phyloP scores from a whole-genome alignment of 2,329 filamentous ascomycete species.

The Trichophaea hybrida region DNA sequence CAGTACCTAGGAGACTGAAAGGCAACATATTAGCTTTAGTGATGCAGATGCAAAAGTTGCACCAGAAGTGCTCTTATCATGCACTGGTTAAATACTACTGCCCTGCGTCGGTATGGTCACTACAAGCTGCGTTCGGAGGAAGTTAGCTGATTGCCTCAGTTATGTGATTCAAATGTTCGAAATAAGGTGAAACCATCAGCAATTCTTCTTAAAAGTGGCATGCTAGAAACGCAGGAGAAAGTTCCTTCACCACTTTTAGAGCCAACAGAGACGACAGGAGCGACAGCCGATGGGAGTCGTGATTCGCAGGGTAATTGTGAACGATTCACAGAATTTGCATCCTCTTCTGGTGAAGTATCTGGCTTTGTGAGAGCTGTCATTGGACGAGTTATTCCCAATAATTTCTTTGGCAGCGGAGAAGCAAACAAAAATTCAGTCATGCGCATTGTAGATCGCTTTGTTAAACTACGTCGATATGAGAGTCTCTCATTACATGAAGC shows the following conservation, averaged over 20 bases:
- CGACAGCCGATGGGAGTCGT: not conserved
- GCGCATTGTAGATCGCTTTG: constrained; percentile 59
- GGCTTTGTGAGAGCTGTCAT: constrained; percentile 73
- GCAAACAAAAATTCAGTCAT: constrained; percentile 49
- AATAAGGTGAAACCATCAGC: constrained; percentile 8
- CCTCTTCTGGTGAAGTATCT: constrained; percentile 54
- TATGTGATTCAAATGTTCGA: constrained; percentile 16
- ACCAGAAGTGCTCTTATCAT: constrained; percentile 64
- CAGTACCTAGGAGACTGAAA: constrained; percentile 34
- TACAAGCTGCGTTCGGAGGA: too few species aligned
- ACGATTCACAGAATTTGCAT: constrained; percentile 52
- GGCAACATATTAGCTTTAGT: constrained; percentile 47
- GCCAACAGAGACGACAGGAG: not conserved
- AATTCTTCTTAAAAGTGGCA: constrained; percentile 3
- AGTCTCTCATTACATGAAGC: constrained; percentile 65
- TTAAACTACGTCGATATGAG: constrained; percentile 67
- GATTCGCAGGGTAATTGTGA: constrained; percentile 10
- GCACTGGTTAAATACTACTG: constrained; percentile 71
- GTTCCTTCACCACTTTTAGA: not conserved
- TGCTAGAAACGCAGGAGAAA: constrained; percentile 1
- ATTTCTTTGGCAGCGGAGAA: constrained; percentile 51
- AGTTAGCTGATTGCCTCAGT: not conserved
- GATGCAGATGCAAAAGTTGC: constrained; percentile 52
- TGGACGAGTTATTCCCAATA: constrained; percentile 54
- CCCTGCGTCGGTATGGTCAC: constrained; percentile 37